Evolutionary conservation across 495 filamentous ascomycete species (phyloP).

Genomic region (Talaromyces trachyspermus): DNA sequence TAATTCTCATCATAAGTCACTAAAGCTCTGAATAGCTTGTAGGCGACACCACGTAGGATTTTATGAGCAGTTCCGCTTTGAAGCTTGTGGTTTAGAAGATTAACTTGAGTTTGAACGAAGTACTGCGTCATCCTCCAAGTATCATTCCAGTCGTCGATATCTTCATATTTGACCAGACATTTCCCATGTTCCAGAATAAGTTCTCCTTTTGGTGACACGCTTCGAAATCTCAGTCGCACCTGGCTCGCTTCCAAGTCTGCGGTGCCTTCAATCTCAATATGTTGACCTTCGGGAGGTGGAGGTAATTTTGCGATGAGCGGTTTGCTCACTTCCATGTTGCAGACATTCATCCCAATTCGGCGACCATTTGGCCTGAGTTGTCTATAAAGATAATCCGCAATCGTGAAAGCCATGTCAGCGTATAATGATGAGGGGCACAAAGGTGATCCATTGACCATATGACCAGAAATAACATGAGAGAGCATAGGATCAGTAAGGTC

Average conservation of each 20-base stretch:
- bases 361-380: conserved; percentile 35
- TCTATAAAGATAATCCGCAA: conserved; percentile 51
- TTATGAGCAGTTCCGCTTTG: not conserved
- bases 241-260: not conserved
- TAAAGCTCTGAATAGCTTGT: conserved; percentile 57
- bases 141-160: not conserved
- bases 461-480: no score
- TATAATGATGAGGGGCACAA: no score
- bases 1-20: conserved; percentile 56
- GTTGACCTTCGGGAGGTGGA: not conserved
- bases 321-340: conserved; percentile 59
- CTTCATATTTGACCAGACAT: not conserved
- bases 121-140: not conserved
- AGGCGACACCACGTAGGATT: conserved; percentile 49
- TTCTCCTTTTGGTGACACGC: not conserved
- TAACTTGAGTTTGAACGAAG: not conserved
- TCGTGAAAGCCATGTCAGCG: conserved; percentile 71
- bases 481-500: no score
- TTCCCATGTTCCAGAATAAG: not conserved
- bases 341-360: conserved; percentile 51
- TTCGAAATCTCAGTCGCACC: not conserved
- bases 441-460: no score
- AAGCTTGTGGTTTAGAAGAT: not conserved
- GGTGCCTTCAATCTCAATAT: not conserved
- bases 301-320: conserved; percentile 46